phyloP scores from a whole-genome alignment of 306 rosid genomes.

The Cercis canadensis region DNA sequence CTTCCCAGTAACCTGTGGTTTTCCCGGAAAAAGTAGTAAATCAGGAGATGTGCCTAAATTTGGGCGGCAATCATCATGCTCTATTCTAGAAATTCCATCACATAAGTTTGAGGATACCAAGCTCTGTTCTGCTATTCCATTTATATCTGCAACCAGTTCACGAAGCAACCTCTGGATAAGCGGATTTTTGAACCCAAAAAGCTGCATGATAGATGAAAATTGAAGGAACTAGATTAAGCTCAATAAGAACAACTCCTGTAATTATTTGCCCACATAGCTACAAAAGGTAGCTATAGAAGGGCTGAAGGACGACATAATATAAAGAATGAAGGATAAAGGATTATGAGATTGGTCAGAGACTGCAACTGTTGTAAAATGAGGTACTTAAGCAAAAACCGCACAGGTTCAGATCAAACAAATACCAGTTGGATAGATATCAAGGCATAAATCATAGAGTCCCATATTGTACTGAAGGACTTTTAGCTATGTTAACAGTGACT shows the following conservation, averaged over 20 bases:
- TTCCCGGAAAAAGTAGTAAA: slow-evolving; percentile 41
- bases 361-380: no score
- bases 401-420: no score
- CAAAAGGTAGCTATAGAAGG: not conserved
- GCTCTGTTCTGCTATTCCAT: slow-evolving; percentile 57
- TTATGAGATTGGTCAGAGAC: no score
- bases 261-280: not conserved
- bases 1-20: slow-evolving; percentile 56
- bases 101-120: slow-evolving; percentile 43
- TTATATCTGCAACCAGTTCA: slow-evolving; percentile 68
- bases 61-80: slow-evolving; percentile 31
- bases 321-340: not conserved
- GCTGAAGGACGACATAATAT: slow-evolving; percentile 1
- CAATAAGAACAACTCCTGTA: not conserved
- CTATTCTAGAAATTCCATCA: slow-evolving; percentile 45
- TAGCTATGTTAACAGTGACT: no score
- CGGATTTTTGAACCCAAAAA: slow-evolving; percentile 88
- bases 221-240: slow-evolving; percentile 32
- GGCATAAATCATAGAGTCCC: not conserved
- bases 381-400: no score
- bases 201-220: slow-evolving; percentile 51
- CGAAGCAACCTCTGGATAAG: slow-evolving; percentile 79
- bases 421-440: no score
- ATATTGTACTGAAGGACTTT: no score
- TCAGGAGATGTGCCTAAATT: slow-evolving; percentile 48